phyloP scores from a whole-genome alignment of 495 filamentous ascomycete genomes.

The Apiosordaria backusii region DNA sequence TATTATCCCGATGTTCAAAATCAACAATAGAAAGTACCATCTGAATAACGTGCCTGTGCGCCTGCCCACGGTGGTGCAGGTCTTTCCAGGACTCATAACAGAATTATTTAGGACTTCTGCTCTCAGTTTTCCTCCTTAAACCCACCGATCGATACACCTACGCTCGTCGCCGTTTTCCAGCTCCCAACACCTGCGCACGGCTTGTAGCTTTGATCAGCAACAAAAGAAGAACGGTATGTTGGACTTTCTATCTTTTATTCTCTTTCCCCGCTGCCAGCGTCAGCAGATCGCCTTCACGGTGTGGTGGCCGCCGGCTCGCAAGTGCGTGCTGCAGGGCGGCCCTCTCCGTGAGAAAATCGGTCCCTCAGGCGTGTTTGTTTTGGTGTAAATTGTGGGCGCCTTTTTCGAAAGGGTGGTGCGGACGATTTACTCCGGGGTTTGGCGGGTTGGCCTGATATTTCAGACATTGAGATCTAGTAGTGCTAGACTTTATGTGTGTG shows the following conservation, averaged over 20 bases:
- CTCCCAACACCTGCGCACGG: background rate
- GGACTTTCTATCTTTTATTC: background rate
- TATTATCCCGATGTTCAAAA: background rate
- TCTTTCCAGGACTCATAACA: background rate
- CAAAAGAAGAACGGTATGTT: background rate
- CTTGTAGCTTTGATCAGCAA: background rate
- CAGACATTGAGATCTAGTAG: background rate
- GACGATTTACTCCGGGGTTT: background rate
- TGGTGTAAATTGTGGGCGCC: background rate
- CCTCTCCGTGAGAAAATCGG: background rate
- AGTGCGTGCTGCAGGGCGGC: background rate
- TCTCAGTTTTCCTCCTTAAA: background rate
- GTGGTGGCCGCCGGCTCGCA: background rate
- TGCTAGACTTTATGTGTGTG: background rate
- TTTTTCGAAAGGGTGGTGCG: background rate
- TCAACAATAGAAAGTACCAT: background rate
- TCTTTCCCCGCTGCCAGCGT: background rate
- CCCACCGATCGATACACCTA: background rate
- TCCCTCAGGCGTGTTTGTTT: background rate
- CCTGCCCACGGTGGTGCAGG: background rate
- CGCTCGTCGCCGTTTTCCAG: background rate
- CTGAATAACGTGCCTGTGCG: background rate
- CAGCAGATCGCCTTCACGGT: background rate
- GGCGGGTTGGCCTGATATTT: background rate
- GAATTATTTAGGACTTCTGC: background rate